Evolutionary conservation across 164 flowering plant species (phyloP).

Genomic region (Berberis vulgaris): DNA sequence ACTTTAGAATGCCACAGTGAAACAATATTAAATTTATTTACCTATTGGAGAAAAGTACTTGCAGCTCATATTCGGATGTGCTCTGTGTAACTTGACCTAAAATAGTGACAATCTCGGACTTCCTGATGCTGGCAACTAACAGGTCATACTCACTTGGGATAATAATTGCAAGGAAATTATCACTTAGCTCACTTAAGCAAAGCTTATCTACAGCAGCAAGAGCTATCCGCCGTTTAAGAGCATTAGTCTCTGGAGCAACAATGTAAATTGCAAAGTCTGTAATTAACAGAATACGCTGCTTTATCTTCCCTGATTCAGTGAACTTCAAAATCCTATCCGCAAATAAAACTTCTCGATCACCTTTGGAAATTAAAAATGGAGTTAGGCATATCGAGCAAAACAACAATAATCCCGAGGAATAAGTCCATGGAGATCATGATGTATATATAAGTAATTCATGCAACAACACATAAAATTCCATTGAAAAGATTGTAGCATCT

Average conservation of each 20-base stretch:
- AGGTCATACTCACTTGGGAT: conserved; percentile 88
- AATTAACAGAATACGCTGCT: conserved; percentile 56
- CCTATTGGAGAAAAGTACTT: conserved; percentile 74
- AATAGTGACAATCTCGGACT: conserved; percentile 78
- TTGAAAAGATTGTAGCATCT: too few species aligned
- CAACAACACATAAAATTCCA: not conserved
- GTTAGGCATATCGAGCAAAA: not conserved
- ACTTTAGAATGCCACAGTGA: not conserved
- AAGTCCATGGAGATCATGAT: not conserved
- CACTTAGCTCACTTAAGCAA: conserved; percentile 80
- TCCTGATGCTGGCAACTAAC: conserved; percentile 87
- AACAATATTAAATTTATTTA: conserved; percentile 16
- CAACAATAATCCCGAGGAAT: not conserved
- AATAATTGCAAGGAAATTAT: conserved; percentile 76
- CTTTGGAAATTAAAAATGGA: conserved; percentile 29
- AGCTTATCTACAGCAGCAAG: conserved; percentile 81
- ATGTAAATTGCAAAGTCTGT: conserved; percentile 87
- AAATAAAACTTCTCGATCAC: conserved; percentile 77
- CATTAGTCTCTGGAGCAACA: conserved; percentile 66
- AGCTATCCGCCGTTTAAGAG: conserved; percentile 73
- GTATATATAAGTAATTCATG: not conserved
- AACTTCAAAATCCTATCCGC: conserved; percentile 93
- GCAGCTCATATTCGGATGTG: conserved; percentile 65
- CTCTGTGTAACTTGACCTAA: conserved; percentile 71
- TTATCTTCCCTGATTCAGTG: conserved; percentile 92